Conservation (phyloP, 805 yeast genomes). For the Candida maesae region DNA sequence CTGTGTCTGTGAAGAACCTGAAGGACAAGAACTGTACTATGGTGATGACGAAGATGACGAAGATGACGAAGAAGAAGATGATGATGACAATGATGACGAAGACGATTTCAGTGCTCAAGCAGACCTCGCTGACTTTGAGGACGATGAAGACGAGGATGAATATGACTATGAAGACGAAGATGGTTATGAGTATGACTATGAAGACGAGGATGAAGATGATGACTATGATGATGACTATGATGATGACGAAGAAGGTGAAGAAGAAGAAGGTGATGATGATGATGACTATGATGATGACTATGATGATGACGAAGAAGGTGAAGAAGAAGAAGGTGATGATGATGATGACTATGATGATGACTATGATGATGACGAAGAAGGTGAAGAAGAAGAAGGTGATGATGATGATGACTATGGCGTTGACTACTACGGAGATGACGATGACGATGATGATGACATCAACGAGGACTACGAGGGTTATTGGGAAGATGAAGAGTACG, state of each 20-base stretch:
- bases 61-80: constrained; percentile 8
- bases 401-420: no score
- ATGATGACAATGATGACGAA: constrained; percentile 5
- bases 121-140: constrained; percentile 14
- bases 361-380: constrained; percentile 14
- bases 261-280: constrained; percentile 2
- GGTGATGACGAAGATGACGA: constrained; percentile 28
- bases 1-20: constrained; percentile 17
- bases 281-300: constrained; percentile 9
- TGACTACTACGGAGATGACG: not conserved
- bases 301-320: constrained; percentile 10
- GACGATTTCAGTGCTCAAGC: constrained; percentile 1
- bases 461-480: no score
- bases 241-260: constrained; percentile 8
- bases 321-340: constrained; percentile 22
- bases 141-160: constrained; percentile 18
- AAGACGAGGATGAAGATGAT: constrained; percentile 14
- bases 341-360: constrained; percentile 12
- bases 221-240: constrained; percentile 15
- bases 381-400: constrained; percentile 12
- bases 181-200: constrained; percentile 8
- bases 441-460: not conserved
- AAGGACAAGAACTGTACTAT: constrained; percentile 11
- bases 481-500: not conserved
- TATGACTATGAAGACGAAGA: constrained; percentile 7